Percentiles rank a stretch among this genome's conserved stretches.
Conservation (phyloP, 495 filamentous ascomycete genomes). For the Penicillium robsamsonii region DNA sequence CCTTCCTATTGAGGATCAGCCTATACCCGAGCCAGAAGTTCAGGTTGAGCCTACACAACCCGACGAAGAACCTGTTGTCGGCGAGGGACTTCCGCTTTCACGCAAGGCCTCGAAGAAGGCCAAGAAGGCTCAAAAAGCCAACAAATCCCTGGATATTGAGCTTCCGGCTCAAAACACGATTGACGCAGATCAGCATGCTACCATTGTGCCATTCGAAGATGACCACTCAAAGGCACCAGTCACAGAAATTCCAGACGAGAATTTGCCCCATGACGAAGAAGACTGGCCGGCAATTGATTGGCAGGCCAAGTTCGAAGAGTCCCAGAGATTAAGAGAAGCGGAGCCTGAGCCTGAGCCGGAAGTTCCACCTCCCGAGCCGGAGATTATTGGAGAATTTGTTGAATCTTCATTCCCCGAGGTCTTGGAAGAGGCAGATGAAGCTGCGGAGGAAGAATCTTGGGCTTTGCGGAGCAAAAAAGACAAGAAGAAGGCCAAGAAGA, state of each 20-base stretch:
- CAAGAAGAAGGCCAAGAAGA: conserved; percentile 30
- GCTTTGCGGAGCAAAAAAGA: conserved; percentile 29
- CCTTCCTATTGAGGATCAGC: background rate
- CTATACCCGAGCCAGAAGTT: conserved; percentile 8
- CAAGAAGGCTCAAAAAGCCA: conserved; percentile 27
- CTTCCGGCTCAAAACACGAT: background rate
- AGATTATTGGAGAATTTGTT: conserved; percentile 37
- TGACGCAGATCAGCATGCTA: conserved; percentile 8
- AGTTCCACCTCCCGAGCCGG: conserved; percentile 22
- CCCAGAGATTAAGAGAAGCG: conserved; percentile 27
- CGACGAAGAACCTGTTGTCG: conserved; percentile 1
- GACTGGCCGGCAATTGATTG: conserved; percentile 42
- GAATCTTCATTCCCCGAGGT: conserved; percentile 32
- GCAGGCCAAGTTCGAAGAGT: conserved; percentile 29
- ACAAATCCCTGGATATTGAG: conserved; percentile 8
- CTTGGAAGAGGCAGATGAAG: conserved; percentile 20
- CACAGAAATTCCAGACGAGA: conserved; percentile 4
- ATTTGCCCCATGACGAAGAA: conserved; percentile 27
- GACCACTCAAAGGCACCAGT: conserved; percentile 12
- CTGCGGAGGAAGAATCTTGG: conserved; percentile 15
- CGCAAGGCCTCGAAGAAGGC: conserved; percentile 29
- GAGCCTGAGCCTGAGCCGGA: conserved; percentile 25
- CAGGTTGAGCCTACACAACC: conserved; percentile 2
- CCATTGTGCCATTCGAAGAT: conserved; percentile 9
- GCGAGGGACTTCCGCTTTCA: conserved; percentile 20